These are phyloP conservation scores for Cyamopsis tetragonoloba DNA, from an alignment of 306 rosid species.

Conservation along the genomic window DNA sequence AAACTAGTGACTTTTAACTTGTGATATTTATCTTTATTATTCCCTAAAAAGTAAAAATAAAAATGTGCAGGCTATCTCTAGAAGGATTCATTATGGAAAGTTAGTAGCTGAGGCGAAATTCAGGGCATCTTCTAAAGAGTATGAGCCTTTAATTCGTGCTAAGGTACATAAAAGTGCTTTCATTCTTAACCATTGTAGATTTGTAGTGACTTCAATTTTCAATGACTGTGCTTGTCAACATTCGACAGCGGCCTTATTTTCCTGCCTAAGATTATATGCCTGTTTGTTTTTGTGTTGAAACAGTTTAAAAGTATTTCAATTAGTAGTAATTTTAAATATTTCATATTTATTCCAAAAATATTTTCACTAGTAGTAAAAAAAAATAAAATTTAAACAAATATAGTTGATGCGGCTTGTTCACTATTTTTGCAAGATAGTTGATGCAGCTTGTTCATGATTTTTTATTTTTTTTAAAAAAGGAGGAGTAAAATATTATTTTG, in stretches of 20 bases:
- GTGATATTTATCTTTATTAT: not conserved
- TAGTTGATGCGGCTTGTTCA: no score
- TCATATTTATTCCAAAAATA: no score
- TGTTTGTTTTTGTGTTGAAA: not conserved
- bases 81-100: constrained; percentile 71
- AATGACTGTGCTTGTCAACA: not conserved
- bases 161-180: constrained; percentile 41
- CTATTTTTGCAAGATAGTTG: not conserved
- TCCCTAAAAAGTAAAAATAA: no score
- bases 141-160: constrained; percentile 56
- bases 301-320: no score
- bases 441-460: not conserved
- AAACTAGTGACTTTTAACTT: not conserved
- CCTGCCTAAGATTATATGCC: not conserved
- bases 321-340: no score
- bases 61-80: constrained; percentile 61
- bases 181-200: not conserved
- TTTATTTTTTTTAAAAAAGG: no score
- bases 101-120: constrained; percentile 81
- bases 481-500: no score
- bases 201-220: not conserved
- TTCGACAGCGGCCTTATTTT: not conserved
- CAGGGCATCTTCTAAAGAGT: constrained; percentile 49
- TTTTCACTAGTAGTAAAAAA: no score
- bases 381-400: no score